Conservation (phyloP, 805 yeast species). For the Komagataella kurtzmanii region DNA sequence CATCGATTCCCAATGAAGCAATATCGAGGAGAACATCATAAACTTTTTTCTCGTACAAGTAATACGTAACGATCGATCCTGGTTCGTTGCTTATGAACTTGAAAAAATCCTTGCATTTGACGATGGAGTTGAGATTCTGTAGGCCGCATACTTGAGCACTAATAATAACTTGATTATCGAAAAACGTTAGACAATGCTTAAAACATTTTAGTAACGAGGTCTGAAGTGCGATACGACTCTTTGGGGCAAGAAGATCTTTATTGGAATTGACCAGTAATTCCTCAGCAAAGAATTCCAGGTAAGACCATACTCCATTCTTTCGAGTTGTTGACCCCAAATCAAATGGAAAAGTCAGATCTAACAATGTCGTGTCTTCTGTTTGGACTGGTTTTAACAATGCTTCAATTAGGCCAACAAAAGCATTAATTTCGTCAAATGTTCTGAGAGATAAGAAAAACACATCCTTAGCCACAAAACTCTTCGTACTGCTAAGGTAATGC, state of each 20-base stretch:
- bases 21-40: slow-evolving; percentile 43
- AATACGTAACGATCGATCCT: slow-evolving; percentile 49
- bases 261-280: slow-evolving; percentile 49
- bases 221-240: slow-evolving; percentile 34
- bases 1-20: slow-evolving; percentile 47
- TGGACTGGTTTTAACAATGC: slow-evolving; percentile 17
- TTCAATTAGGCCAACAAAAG: slow-evolving; percentile 45
- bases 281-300: slow-evolving; percentile 56
- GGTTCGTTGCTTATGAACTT: slow-evolving; percentile 54
- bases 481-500: slow-evolving; percentile 6
- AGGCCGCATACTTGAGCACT: slow-evolving; percentile 32
- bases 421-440: slow-evolving; percentile 40
- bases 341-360: slow-evolving; percentile 29
- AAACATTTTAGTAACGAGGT: slow-evolving; percentile 37
- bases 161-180: slow-evolving; percentile 37
- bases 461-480: slow-evolving; percentile 19
- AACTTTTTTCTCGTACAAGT: slow-evolving; percentile 45
- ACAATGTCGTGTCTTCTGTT: slow-evolving; percentile 13
- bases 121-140: slow-evolving; percentile 32
- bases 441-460: slow-evolving; percentile 32
- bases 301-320: slow-evolving; percentile 65
- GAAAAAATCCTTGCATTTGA: slow-evolving; percentile 28
- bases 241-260: slow-evolving; percentile 20
- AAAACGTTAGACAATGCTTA: slow-evolving; percentile 29
- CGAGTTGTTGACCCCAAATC: slow-evolving; percentile 51